A percentile compares a stretch with the other conserved stretches of the same genome.
These are phyloP conservation scores for Barnettozyma wickerhamii DNA, from an alignment of 805 yeast species.

Conservation along the genomic window DNA sequence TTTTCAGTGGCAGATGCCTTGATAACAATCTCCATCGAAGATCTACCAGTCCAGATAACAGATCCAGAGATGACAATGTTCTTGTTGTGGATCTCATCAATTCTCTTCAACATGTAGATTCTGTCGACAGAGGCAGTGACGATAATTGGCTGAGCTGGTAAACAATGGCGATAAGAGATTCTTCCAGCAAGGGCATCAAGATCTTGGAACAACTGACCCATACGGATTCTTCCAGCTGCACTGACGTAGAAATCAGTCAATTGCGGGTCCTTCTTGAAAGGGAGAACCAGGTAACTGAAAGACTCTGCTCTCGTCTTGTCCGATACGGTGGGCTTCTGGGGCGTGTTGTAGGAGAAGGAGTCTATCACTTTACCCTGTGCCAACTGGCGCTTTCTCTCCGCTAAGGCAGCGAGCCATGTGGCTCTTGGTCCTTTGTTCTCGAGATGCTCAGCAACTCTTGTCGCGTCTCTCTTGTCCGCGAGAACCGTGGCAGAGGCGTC, in stretches of 20 bases:
- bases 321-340: conserved; percentile 62
- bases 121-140: conserved; percentile 95
- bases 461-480: conserved; percentile 55
- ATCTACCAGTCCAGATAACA: conserved; percentile 91
- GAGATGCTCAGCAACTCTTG: conserved; percentile 29
- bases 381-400: conserved; percentile 64
- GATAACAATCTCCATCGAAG: conserved; percentile 93
- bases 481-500: conserved; percentile 71
- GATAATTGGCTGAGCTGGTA: conserved; percentile 94
- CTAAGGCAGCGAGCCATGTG: conserved; percentile 85
- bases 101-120: conserved; percentile 78
- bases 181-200: conserved; percentile 92
- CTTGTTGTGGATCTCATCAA: conserved; percentile 70
- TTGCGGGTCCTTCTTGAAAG: conserved; percentile 80
- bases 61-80: conserved; percentile 85
- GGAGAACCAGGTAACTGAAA: conserved; percentile 62
- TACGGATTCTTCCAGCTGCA: conserved; percentile 86
- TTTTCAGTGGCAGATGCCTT: conserved; percentile 72
- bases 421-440: conserved; percentile 37
- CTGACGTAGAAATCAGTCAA: conserved; percentile 84
- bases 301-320: conserved; percentile 80
- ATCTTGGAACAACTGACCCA: conserved; percentile 93
- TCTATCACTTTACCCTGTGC: conserved; percentile 72
- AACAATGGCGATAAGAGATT: conserved; percentile 86
- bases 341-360: conserved; percentile 66